Percentiles rank a stretch among this genome's conserved stretches.
phyloP scores from a whole-genome alignment of 345 rosid species.

The Pugionium dolabratum region DNA sequence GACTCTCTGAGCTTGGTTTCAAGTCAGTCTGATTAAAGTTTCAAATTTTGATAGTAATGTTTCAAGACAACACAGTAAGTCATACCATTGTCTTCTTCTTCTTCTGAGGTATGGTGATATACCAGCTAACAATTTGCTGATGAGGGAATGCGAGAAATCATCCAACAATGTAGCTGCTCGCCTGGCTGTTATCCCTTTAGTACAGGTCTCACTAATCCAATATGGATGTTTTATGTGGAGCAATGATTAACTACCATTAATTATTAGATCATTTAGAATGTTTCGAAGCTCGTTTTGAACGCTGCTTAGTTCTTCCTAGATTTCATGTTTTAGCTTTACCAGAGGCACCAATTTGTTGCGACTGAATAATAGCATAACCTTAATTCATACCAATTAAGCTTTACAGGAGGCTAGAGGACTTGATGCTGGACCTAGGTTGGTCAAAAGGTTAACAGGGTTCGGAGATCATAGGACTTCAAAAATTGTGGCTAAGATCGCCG shows the following conservation, averaged over 20 bases:
- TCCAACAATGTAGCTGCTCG: conserved; percentile 84
- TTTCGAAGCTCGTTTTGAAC: too few relatives aligned
- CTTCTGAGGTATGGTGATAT: conserved; percentile 79
- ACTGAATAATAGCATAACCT: too few relatives aligned
- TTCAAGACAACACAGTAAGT: conserved; percentile 4
- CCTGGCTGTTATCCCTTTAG: conserved; percentile 52
- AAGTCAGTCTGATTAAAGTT: conserved; percentile 46
- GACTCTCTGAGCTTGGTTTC: conserved; percentile 90
- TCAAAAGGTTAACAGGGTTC: conserved; percentile 60
- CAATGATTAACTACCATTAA: too few relatives aligned
- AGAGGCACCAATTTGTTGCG: not conserved
- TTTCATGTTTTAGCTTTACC: not conserved
- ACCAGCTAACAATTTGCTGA: conserved; percentile 88
- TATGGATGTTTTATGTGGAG: too few relatives aligned
- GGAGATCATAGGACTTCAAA: conserved; percentile 81
- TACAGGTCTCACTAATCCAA: conserved; percentile 24
- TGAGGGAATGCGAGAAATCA: conserved; percentile 86
- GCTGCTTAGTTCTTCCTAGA: too few relatives aligned
- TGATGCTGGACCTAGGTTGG: conserved; percentile 75
- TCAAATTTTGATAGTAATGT: not conserved
- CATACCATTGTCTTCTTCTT: not conserved
- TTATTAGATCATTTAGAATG: too few relatives aligned
- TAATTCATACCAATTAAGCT: conserved; percentile 11
- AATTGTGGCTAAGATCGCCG: conserved; percentile 73
- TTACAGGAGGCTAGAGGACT: conserved; percentile 63